Evolutionary conservation across 306 rosid genomes (phyloP).

Genomic region (Potentilla sterilis): DNA sequence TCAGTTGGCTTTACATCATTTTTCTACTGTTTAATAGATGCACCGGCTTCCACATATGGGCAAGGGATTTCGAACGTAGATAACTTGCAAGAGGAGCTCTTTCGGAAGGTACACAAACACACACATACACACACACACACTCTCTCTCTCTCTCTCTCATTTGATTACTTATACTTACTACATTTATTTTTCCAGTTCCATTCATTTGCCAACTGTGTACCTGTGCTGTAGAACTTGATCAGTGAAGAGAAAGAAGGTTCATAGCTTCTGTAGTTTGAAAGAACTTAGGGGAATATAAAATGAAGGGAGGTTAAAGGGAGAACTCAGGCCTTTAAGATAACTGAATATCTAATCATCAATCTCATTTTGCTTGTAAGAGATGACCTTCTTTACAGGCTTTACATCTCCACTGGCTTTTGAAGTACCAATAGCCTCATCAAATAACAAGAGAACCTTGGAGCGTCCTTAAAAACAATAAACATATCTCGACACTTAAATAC

Average conservation of each 20-base stretch:
- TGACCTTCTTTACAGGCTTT: not conserved
- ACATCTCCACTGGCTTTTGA: not conserved
- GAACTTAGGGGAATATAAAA: not conserved
- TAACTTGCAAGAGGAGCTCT: conserved; percentile 76
- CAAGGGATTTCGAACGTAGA: conserved; percentile 53
- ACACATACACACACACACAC: no score
- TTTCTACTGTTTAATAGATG: conserved; percentile 41
- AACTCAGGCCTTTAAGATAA: not conserved
- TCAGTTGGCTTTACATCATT: conserved; percentile 9
- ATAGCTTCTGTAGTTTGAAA: not conserved
- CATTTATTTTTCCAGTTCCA: not conserved
- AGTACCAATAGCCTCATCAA: not conserved
- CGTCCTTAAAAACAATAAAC: no score
- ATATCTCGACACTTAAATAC: not conserved
- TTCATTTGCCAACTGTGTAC: not conserved
- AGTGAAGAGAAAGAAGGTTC: not conserved
- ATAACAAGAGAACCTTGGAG: not conserved
- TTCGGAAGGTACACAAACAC: conserved; percentile 48
- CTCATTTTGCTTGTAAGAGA: not conserved
- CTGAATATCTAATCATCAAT: not conserved
- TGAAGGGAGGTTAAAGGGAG: not conserved
- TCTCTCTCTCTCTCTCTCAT: conserved; percentile 5
- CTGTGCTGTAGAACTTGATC: not conserved
- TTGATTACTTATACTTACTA: not conserved
- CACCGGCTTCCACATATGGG: conserved; percentile 65